Evolutionary conservation across 2,329 filamentous ascomycete species (phyloP).

Genomic region (Phoma sp.): DNA sequence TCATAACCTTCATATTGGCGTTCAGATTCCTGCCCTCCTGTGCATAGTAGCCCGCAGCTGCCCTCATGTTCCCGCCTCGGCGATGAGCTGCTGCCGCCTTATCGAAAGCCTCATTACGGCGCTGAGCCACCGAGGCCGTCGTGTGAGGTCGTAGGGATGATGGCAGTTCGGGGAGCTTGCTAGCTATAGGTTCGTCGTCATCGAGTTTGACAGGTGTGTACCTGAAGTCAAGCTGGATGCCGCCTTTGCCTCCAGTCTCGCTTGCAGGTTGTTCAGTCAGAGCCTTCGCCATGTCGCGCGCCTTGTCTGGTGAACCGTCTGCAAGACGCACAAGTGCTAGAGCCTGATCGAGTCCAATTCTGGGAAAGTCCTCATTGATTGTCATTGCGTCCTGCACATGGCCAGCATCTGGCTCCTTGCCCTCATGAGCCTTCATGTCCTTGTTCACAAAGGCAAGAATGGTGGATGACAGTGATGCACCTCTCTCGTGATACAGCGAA

Average conservation of each 20-base stretch:
- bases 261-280: slow-evolving; percentile 51
- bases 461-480: slow-evolving; percentile 61
- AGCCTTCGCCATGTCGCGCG: slow-evolving; percentile 64
- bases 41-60: slow-evolving; percentile 77
- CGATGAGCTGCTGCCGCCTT: slow-evolving; percentile 66
- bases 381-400: slow-evolving; percentile 59
- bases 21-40: slow-evolving; percentile 71
- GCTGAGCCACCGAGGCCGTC: slow-evolving; percentile 52
- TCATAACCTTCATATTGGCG: slow-evolving; percentile 62
- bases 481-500: slow-evolving; percentile 65
- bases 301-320: slow-evolving; percentile 61
- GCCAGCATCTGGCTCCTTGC: slow-evolving; percentile 48
- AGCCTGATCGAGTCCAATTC: slow-evolving; percentile 56
- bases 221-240: slow-evolving; percentile 56
- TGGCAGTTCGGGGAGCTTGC: slow-evolving; percentile 35
- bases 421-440: slow-evolving; percentile 50
- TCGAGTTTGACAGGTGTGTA: slow-evolving; percentile 52
- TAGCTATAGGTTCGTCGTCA: slow-evolving; percentile 35
- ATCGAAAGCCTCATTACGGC: slow-evolving; percentile 58
- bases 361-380: slow-evolving; percentile 61
- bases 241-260: slow-evolving; percentile 38
- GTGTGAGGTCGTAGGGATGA: slow-evolving; percentile 47
- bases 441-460: slow-evolving; percentile 61
- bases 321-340: slow-evolving; percentile 63
- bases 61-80: slow-evolving; percentile 70